Conservation (phyloP, 768 basidiomycete genomes). For the Tulasnella sp. region DNA sequence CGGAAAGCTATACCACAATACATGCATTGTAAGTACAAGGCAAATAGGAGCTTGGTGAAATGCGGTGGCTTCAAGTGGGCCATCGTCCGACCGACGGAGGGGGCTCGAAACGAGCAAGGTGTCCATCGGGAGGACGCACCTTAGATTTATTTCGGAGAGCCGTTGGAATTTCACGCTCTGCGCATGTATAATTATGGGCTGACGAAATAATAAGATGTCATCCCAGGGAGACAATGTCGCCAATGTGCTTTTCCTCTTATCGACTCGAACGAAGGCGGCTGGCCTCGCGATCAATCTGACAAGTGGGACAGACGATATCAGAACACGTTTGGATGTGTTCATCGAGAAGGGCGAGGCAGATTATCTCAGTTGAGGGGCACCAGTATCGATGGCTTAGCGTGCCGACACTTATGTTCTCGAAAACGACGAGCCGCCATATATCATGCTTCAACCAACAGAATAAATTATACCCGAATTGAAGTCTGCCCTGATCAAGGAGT, state of each 20-base stretch:
- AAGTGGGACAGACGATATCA: constrained; percentile 40
- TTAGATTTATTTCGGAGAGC: constrained; percentile 43
- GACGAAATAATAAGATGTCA: neutral
- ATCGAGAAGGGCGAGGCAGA: constrained; percentile 42
- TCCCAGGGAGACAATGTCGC: constrained; percentile 51
- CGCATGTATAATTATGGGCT: neutral
- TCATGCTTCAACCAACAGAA: no score
- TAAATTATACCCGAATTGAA: no score
- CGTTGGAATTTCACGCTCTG: neutral
- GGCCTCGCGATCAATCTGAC: constrained; percentile 52
- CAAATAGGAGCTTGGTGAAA: constrained; percentile 33
- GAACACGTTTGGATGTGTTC: constrained; percentile 38
- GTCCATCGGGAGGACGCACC: constrained; percentile 42
- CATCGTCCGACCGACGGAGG: constrained; percentile 46
- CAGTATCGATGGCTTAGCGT: no score
- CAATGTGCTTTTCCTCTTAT: constrained; percentile 34
- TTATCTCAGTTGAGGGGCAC: constrained; percentile 20
- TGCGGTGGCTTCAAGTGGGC: constrained; percentile 54
- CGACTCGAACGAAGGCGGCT: constrained; percentile 42
- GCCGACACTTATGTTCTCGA: no score
- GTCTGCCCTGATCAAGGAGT: no score
- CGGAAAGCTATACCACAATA: constrained; percentile 37
- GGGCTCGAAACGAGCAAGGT: constrained; percentile 42
- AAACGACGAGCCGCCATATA: no score
- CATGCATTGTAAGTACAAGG: constrained; percentile 35